Evolutionary conservation across 495 filamentous ascomycete genomes (phyloP).

Genomic region (Aspergillus incahuasiensis): DNA sequence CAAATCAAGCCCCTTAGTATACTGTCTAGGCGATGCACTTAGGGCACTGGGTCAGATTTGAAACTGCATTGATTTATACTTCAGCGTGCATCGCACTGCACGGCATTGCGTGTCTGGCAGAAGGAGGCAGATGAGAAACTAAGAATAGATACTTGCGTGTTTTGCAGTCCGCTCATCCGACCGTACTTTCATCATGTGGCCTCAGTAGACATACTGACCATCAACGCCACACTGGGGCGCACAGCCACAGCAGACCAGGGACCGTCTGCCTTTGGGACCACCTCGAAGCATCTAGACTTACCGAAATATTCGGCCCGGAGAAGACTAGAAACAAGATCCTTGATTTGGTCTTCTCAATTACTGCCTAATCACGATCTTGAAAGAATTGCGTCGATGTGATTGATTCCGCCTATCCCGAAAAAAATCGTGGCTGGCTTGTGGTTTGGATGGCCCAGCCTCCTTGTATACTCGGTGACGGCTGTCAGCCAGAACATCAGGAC

Average conservation of each 20-base stretch:
- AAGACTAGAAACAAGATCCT: not conserved
- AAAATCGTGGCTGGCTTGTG: conserved; percentile 20
- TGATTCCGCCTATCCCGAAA: not conserved
- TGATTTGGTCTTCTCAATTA: not conserved
- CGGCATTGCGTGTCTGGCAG: not conserved
- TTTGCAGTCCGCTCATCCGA: too few species aligned
- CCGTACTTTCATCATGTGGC: too few species aligned
- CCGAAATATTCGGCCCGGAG: not conserved
- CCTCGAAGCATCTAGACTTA: not conserved
- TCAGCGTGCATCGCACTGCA: not conserved
- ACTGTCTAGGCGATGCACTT: too few species aligned
- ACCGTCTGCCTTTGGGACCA: not conserved
- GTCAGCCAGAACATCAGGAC: conserved; percentile 15
- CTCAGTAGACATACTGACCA: not conserved
- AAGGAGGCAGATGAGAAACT: not conserved
- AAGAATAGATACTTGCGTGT: not conserved
- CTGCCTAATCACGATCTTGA: not conserved
- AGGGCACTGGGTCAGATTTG: too few species aligned
- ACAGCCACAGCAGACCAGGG: not conserved
- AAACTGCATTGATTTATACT: not conserved
- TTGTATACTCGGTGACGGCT: conserved; percentile 14
- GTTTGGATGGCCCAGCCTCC: conserved; percentile 21
- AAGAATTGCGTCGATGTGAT: conserved; percentile 11
- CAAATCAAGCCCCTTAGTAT: too few species aligned
- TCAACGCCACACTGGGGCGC: not conserved